Percentiles rank a stretch among this genome's conserved stretches.
Conservation (phyloP, 2,329 filamentous ascomycete genomes). For the Verticillium nubilum region DNA sequence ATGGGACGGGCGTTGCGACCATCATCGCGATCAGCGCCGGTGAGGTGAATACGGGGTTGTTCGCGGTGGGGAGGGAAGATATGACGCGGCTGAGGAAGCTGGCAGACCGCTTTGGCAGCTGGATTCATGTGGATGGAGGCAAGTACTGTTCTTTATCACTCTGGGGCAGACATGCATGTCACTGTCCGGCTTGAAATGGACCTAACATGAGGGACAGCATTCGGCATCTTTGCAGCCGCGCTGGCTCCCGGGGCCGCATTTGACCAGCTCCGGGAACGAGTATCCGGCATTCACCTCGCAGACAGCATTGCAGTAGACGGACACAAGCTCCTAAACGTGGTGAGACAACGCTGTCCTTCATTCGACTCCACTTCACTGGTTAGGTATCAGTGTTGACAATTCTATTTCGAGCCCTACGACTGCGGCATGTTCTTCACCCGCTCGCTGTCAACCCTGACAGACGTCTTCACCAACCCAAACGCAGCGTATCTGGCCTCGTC, state of each 20-base stretch:
- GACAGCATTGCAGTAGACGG: conserved; percentile 84
- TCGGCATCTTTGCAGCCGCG: conserved; percentile 73
- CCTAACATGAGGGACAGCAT: conserved; percentile 46
- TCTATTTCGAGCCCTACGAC: conserved; percentile 68
- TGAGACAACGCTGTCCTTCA: conserved; percentile 28
- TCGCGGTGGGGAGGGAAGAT: conserved; percentile 56
- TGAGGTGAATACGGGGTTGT: conserved; percentile 87
- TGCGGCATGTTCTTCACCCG: conserved; percentile 83
- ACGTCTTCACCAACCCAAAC: conserved; percentile 77
- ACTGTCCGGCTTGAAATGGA: no score
- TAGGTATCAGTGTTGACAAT: not conserved
- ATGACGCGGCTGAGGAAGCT: conserved; percentile 59
- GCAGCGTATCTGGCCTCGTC: conserved; percentile 67
- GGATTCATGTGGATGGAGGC: conserved; percentile 86
- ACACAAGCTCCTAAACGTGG: conserved; percentile 90
- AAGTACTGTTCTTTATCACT: conserved; percentile 15
- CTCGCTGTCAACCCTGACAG: conserved; percentile 48
- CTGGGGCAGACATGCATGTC: not conserved
- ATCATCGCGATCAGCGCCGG: conserved; percentile 79
- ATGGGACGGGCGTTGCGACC: conserved; percentile 46
- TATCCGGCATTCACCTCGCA: conserved; percentile 68
- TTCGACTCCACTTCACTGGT: not conserved
- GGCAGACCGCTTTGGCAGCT: conserved; percentile 69
- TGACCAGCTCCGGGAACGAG: conserved; percentile 39
- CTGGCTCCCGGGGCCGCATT: conserved; percentile 56